Evolutionary conservation across 768 basidiomycete species (phyloP).

Genomic region (Russula ochroleuca): DNA sequence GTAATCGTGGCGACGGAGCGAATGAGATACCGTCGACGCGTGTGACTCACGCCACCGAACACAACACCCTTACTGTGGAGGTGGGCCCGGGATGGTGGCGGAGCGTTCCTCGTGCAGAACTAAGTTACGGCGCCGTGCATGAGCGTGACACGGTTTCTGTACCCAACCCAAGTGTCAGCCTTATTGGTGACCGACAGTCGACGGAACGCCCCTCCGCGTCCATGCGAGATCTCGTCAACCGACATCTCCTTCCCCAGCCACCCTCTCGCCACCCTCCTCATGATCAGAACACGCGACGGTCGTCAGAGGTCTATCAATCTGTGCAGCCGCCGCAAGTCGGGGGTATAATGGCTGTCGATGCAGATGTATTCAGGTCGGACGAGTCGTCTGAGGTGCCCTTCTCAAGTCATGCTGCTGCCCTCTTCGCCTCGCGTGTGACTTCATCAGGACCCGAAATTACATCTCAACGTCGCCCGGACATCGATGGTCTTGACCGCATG

Average conservation of each 20-base stretch:
- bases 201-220: conserved; percentile 8
- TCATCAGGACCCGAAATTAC: conserved; percentile 10
- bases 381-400: conserved; percentile 25
- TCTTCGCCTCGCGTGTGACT: conserved; percentile 23
- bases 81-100: conserved; percentile 17
- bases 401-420: conserved; percentile 26
- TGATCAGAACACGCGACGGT: conserved; percentile 7
- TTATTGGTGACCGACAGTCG: conserved; percentile 5
- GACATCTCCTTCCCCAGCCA: conserved; percentile 10
- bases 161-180: background rate
- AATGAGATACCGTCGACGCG: conserved; percentile 9
- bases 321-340: conserved; percentile 6
- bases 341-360: background rate
- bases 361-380: conserved; percentile 6
- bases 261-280: conserved; percentile 10
- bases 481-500: conserved; percentile 4
- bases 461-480: conserved; percentile 13
- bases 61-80: conserved; percentile 1
- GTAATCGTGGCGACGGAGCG: conserved; percentile 5
- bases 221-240: conserved; percentile 16
- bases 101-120: conserved; percentile 17
- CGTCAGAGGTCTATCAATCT: conserved; percentile 15
- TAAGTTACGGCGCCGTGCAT: conserved; percentile 14
- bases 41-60: conserved; percentile 8
- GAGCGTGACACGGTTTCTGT: conserved; percentile 5